These are phyloP conservation scores for Geranium incanum DNA, from an alignment of 441 rosid species.

Conservation along the genomic window DNA sequence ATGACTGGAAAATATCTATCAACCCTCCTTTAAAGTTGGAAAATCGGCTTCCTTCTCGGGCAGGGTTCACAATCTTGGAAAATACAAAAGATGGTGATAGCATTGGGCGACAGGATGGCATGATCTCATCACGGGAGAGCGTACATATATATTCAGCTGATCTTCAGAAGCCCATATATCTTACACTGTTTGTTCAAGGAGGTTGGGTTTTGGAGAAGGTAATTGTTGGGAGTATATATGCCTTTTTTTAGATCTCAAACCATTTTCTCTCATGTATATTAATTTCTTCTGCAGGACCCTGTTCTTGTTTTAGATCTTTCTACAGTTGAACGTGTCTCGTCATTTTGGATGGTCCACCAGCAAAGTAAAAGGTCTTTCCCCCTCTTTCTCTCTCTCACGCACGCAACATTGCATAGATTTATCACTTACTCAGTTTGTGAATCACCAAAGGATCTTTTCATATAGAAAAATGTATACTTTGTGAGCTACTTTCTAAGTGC, in stretches of 20 bases:
- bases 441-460: too few relatives aligned
- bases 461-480: too few relatives aligned
- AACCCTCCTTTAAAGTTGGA: conserved; percentile 88
- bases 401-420: too few relatives aligned
- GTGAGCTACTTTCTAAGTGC: too few relatives aligned
- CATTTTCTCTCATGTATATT: conserved; percentile 14
- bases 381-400: background rate
- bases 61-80: conserved; percentile 85
- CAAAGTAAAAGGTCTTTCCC: conserved; percentile 73
- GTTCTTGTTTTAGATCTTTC: conserved; percentile 72
- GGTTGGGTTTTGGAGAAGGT: conserved; percentile 98
- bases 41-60: conserved; percentile 88
- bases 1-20: conserved; percentile 91
- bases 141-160: conserved; percentile 69
- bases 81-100: conserved; percentile 67
- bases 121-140: conserved; percentile 54
- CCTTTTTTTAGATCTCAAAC: conserved; percentile 2
- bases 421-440: too few relatives aligned
- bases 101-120: conserved; percentile 60
- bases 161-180: conserved; percentile 65
- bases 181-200: conserved; percentile 71
- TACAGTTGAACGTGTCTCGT: conserved; percentile 60
- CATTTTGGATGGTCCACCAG: conserved; percentile 93
- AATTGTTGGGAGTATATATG: conserved; percentile 17
- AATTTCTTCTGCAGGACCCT: conserved; percentile 55